phyloP scores from a whole-genome alignment of 495 filamentous ascomycete species.

The Neurospora sp. region DNA sequence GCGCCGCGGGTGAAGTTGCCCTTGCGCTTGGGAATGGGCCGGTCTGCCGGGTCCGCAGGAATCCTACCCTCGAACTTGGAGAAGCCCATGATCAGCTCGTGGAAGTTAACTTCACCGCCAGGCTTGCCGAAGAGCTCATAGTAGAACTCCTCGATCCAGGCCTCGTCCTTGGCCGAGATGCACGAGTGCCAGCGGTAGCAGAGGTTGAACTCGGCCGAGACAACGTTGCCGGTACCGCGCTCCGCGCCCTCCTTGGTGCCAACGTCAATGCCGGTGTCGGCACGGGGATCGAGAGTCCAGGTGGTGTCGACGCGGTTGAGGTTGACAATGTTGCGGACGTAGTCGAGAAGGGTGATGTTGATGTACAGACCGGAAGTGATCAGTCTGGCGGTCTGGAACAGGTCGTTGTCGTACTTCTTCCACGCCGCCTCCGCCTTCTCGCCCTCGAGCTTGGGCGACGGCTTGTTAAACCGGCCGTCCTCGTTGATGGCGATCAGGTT shows the following conservation, averaged over 20 bases:
- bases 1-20: slow-evolving; percentile 9
- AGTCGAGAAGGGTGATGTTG: slow-evolving; percentile 75
- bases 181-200: slow-evolving; percentile 76
- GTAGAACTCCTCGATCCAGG: slow-evolving; percentile 63
- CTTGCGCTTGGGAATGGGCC: slow-evolving; percentile 54
- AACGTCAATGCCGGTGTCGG: slow-evolving; percentile 43
- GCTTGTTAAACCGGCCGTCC: slow-evolving; percentile 57
- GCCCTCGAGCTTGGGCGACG: slow-evolving; percentile 33
- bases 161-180: slow-evolving; percentile 60
- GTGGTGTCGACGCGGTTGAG: slow-evolving; percentile 65
- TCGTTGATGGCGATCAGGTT: slow-evolving; percentile 63
- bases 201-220: slow-evolving; percentile 61
- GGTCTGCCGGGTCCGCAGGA: slow-evolving; percentile 51
- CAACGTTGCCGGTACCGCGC: slow-evolving; percentile 60
- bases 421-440: slow-evolving; percentile 48
- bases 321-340: slow-evolving; percentile 77
- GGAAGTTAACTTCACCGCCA: slow-evolving; percentile 36
- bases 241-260: slow-evolving; percentile 44
- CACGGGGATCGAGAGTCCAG: slow-evolving; percentile 71
- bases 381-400: slow-evolving; percentile 75
- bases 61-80: slow-evolving; percentile 48
- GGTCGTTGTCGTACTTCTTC: slow-evolving; percentile 68
- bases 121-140: slow-evolving; percentile 54
- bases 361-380: slow-evolving; percentile 77
- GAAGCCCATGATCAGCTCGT: slow-evolving; percentile 51